phyloP scores from a whole-genome alignment of 805 yeast genomes.

The Komagataella pseudopastoris region DNA sequence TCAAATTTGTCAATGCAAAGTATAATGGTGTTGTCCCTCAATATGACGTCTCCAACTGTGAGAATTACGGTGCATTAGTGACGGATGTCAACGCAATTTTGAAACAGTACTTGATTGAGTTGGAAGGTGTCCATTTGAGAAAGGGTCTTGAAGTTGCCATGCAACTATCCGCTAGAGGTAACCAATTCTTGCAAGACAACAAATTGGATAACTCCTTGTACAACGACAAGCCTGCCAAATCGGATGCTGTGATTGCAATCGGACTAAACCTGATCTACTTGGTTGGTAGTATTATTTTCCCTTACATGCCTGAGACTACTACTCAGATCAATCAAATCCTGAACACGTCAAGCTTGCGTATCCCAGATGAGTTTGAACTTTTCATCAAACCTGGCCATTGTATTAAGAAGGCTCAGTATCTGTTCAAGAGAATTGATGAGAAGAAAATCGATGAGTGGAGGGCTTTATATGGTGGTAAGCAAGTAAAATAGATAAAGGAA shows the following conservation, averaged over 20 bases:
- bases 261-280: conserved; percentile 82
- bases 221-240: conserved; percentile 58
- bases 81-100: conserved; percentile 53
- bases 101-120: conserved; percentile 44
- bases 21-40: conserved; percentile 83
- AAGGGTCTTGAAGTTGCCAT: conserved; percentile 86
- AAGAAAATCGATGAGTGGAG: conserved; percentile 83
- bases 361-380: conserved; percentile 62
- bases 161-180: conserved; percentile 87
- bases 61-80: conserved; percentile 30
- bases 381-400: conserved; percentile 70
- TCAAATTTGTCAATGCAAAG: conserved; percentile 81
- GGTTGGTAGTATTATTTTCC: conserved; percentile 70
- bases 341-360: conserved; percentile 68
- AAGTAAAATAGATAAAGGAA: conserved; percentile 9
- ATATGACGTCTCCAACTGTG: conserved; percentile 33
- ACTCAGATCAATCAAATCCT: conserved; percentile 61
- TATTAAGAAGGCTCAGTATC: conserved; percentile 81
- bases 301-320: conserved; percentile 84
- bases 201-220: conserved; percentile 83
- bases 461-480: conserved; percentile 71
- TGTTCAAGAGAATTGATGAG: conserved; percentile 87
- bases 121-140: conserved; percentile 74
- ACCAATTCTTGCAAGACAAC: conserved; percentile 90
- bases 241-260: conserved; percentile 87